Conservation (phyloP, 441 rosid genomes). For the Pelargonium citronellum region DNA sequence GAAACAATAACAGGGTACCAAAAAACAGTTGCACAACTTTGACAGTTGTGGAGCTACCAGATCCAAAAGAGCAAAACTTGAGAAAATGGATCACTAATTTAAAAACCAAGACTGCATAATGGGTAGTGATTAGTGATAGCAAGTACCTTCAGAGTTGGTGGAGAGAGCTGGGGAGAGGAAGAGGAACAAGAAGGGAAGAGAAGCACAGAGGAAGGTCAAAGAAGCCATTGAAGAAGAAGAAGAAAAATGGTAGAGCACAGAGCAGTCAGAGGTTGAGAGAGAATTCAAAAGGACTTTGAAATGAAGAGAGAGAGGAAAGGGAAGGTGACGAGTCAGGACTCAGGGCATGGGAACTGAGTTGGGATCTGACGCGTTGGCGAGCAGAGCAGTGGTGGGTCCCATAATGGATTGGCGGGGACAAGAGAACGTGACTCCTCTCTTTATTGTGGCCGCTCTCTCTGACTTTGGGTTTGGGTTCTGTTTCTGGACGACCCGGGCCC, state of each 20-base stretch:
- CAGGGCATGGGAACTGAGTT: not conserved
- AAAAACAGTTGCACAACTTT: not conserved
- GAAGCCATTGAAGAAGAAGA: slow-evolving; percentile 14
- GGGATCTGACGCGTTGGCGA: not conserved
- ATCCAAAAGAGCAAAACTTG: not conserved
- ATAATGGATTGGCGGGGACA: not conserved
- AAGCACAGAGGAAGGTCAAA: slow-evolving; percentile 1
- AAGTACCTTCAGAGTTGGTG: slow-evolving; percentile 58
- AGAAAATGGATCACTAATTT: not conserved
- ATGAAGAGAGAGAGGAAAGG: not conserved
- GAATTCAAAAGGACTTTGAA: not conserved
- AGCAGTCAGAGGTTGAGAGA: slow-evolving; percentile 4
- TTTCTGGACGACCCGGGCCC: no score
- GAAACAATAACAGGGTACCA: no score
- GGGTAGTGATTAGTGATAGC: not conserved
- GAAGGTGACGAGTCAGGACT: not conserved
- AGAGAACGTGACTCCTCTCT: not conserved
- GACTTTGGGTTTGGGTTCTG: not conserved
- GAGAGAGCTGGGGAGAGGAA: slow-evolving; percentile 37
- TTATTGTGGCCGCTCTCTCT: not conserved
- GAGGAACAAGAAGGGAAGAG: slow-evolving; percentile 11
- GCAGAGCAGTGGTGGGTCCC: not conserved
- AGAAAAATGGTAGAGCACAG: not conserved
- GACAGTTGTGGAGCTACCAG: not conserved
- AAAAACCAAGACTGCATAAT: not conserved